Base-by-base conservation (phyloP, 78 protist species). In the Guillardia theta region DNA sequence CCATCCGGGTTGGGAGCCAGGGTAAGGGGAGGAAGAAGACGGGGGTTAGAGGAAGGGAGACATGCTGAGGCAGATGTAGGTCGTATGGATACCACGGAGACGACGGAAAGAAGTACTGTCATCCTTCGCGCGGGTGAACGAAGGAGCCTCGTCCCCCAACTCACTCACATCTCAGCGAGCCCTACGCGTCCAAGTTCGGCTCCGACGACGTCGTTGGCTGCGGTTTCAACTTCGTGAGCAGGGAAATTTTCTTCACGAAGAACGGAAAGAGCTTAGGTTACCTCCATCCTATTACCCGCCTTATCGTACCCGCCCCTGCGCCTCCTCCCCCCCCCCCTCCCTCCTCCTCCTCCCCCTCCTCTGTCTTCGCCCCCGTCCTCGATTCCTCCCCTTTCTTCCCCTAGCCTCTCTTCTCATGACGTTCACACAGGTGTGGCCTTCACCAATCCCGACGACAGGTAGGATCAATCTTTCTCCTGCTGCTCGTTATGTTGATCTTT, bases 191-290 rank as follows among this genome's bases (percentile, higher is more conserved):
- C 90, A 78, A 78, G 48, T 78, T 78, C 48, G 90, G 50, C 18
- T 18, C 90, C 0, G 50, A 43, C 24, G 90, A 78, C 18, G 33
- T 78, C 24, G 45, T 78, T 9, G 48, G 90, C 33, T 78, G 90
- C 90, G 90, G 90, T 9, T 22, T 78, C 41, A 18, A 78, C 39
- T 78, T 78, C 33, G 90, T n/a, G 41, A 78, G 53, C 6, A 45
- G 90, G 30, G 90, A 78, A 43, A 78, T 78, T 30, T 78, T 78
- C 48, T 78, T 78, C 90, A 78, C 90, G 53, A 78, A 78, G 48
- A 78, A 78, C 48, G 90, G 43, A 45, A 37, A 78, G 9, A 12
- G 44, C 48, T 30, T 78, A 1, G 90, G 90, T 43, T n/a, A n/a
- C n/a, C n/a, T n/a, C n/a, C n/a, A 19, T 53, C 19, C 33, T 19